These are phyloP conservation scores for Halocafeteria seosinensis DNA, from an alignment of 108 stramenopile species.

Conservation along the genomic window DNA sequence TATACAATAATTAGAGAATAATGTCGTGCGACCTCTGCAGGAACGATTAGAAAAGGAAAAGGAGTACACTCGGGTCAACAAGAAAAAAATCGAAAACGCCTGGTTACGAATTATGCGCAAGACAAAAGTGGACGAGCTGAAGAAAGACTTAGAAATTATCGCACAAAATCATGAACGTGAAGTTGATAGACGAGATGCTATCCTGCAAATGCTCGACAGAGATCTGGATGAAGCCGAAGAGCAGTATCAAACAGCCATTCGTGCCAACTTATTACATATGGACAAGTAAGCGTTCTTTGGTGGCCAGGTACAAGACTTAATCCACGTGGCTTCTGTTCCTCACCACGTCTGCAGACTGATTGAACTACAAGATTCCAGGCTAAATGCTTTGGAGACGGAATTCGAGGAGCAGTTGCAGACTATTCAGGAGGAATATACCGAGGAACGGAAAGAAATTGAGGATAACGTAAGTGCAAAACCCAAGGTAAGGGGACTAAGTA, in stretches of 20 bases:
- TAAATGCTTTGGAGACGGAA: slow-evolving; percentile 36
- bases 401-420: slow-evolving; percentile 36
- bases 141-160: slow-evolving; percentile 46
- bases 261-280: slow-evolving; percentile 37
- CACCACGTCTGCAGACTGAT: too few relatives aligned
- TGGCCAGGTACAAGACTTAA: slow-evolving; percentile 12
- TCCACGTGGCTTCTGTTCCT: neutral
- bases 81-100: slow-evolving; percentile 31
- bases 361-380: slow-evolving; percentile 26
- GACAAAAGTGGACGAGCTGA: slow-evolving; percentile 38
- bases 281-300: slow-evolving; percentile 40
- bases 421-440: slow-evolving; percentile 26
- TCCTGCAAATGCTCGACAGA: slow-evolving; percentile 50
- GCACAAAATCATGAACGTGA: slow-evolving; percentile 51
- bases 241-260: slow-evolving; percentile 44
- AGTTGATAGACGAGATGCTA: slow-evolving; percentile 49
- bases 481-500: too few relatives aligned
- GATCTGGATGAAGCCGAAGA: slow-evolving; percentile 48
- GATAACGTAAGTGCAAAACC: too few relatives aligned
- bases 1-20: too few relatives aligned
- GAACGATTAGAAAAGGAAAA: slow-evolving; percentile 3
- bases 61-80: neutral
- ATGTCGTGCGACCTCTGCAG: too few relatives aligned
- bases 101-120: slow-evolving; percentile 51
- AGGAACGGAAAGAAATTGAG: slow-evolving; percentile 27